Base-by-base conservation (phyloP, 805 yeast genomes). In the Metschnikowia borealis region DNA sequence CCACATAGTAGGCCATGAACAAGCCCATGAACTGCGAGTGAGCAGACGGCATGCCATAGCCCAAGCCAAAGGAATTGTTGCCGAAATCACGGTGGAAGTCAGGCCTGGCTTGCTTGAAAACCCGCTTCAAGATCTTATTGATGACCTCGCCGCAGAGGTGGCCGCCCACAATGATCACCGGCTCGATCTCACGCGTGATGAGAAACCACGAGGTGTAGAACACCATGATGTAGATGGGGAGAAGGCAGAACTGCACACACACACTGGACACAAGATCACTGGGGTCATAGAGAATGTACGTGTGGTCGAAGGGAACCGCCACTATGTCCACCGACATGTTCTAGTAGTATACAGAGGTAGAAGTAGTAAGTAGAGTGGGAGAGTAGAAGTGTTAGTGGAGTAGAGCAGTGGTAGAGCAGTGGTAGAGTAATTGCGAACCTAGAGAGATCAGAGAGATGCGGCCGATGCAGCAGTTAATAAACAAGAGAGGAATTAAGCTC, bases 11-110 rank as follows among this genome's bases (percentile, higher is more conserved):
- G 6, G 78, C 71, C n/a, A 81, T 77, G 55, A 86, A 83, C 63
- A 83, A 94, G 2, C 96, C 95, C 90, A 92, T 87, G 66, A 91
- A 94, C 69, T 92, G 99, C 0, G 96, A 83, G 67, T 92, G 99
- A 1, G 99, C 97, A 47, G 91, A 83, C 0, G 99, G 99, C 97
- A 92, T 92, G 0, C 99, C 99, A 64, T 85, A 90, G 0, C 86
- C 83, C 54, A 86, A 75, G 51, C 81, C 66, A 40, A 63, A 63
- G 23, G 71, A 75, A 23, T 58, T 81, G 41, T 71, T 63, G n/a
- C 78, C 78, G 48, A 74, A 74, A 38, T 68, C 70, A 49, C 66
- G 67, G 55, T 74, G 78, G 60, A 73, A 73, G 6, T 71, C 78
- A 7, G 99, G 99, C 54, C 99, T 75, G 20, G 88, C 85, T 61